These are phyloP conservation scores for Kurtzmaniella quercitrusa DNA, from an alignment of 1,139 yeast genomes.

Conservation along the genomic window DNA sequence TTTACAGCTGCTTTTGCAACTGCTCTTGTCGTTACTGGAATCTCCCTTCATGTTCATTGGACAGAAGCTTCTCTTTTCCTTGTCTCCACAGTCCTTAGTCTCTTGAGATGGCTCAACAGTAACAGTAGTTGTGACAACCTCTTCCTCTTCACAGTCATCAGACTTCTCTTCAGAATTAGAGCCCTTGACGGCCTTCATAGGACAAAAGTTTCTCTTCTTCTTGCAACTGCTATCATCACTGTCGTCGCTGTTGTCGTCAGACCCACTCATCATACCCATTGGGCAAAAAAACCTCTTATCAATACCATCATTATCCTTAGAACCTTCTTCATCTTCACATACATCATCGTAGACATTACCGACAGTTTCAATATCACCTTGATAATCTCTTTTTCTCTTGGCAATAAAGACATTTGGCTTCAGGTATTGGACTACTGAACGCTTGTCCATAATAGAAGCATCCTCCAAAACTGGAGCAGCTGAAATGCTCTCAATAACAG, in stretches of 20 bases:
- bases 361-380: conserved; percentile 2
- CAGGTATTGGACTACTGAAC: background rate
- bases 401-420: background rate
- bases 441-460: background rate
- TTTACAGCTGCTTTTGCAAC: background rate
- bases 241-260: background rate
- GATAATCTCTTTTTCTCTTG: background rate
- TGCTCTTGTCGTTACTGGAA: background rate
- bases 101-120: too few relatives aligned
- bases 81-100: background rate
- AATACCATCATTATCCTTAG: background rate
- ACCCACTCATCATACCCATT: conserved; percentile 2
- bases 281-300: conserved; percentile 4
- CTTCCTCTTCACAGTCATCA: background rate
- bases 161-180: background rate
- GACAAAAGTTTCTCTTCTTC: conserved; percentile 3
- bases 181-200: conserved; percentile 1
- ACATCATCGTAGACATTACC: conserved; percentile 1
- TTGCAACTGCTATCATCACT: background rate
- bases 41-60: background rate
- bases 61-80: conserved; percentile 3
- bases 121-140: background rate
- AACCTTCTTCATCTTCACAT: background rate
- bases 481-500: background rate
- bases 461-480: conserved; percentile 1